Base-by-base conservation (phyloP, 2,329 filamentous ascomycete genomes). In the Trichothecium sympodiale region DNA sequence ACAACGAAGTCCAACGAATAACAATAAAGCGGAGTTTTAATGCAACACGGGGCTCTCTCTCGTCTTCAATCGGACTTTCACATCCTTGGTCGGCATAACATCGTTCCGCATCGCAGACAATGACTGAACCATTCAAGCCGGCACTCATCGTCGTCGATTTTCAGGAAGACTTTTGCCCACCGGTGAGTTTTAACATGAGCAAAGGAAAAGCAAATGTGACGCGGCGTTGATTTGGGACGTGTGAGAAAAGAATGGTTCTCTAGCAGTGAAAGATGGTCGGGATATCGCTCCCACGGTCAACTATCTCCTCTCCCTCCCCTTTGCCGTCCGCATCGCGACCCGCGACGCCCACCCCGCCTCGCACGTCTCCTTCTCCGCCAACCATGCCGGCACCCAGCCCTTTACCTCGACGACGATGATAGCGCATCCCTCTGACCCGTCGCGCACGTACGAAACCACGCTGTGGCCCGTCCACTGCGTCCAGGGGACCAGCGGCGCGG, bases 401-500 rank as follows among this genome's bases (percentile, higher is more conserved):
- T 94, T 83, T 54, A 63, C 69, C 25, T 80, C 81, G 28, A 62
- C 59, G 23, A 64, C 76, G 35, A 74, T 64, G 3, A 77, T 95
- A 51, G 52, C 53, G 36, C 84, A 88, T 57, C 83, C 83, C 2
- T 45, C 60, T 43, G 76, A 84, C 57, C 55, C 72, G 4, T 48
- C 64, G 8, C 76, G 83, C 53, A 68, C 62, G 17, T 80, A 86
- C 61, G 57, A 64, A 29, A 79, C 80, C 37, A 68, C 75, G 28
- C 69, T 98, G 8, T 98, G 91, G 91, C 91, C 91, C 1, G 74
- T 75, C 16, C 91, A 98, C 62, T 96, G 91, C 61, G 71, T 96
- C 8, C 80, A 85, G 50, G 66, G 66, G 31, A 84, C 83, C 0
- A 56, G 65, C 1, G 91, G 91, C 9, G 78, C 83, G 0, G 70